Percentiles rank a stretch among this genome's conserved stretches.
These are phyloP conservation scores for Syzygium jambos DNA, from an alignment of 345 rosid genomes.

Conservation along the genomic window DNA sequence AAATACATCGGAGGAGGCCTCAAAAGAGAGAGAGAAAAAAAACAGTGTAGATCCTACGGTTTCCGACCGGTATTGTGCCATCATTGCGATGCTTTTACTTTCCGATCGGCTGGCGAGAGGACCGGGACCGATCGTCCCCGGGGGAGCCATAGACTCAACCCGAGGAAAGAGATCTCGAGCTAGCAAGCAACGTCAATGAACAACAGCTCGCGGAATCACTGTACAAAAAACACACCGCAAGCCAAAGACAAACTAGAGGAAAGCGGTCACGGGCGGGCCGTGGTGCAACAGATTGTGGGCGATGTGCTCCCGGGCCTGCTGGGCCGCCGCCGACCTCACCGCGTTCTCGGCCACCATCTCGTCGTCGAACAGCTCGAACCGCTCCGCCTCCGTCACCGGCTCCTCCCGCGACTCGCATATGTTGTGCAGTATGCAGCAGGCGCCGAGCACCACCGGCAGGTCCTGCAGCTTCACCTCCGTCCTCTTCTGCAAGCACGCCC, in stretches of 20 bases:
- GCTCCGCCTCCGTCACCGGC: conserved; percentile 29
- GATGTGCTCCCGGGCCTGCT: conserved; percentile 54
- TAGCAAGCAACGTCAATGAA: neutral
- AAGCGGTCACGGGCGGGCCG: conserved; percentile 40
- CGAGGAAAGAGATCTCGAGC: no score
- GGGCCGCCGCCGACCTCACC: conserved; percentile 34
- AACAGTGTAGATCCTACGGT: neutral
- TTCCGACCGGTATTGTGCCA: neutral
- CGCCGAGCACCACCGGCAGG: conserved; percentile 73
- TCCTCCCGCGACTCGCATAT: conserved; percentile 75
- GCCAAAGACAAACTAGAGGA: neutral
- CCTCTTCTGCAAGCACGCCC: conserved; percentile 75
- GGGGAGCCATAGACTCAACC: neutral
- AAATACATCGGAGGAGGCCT: neutral
- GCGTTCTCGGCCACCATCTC: conserved; percentile 50
- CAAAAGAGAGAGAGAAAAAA: neutral
- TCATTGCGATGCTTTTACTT: neutral
- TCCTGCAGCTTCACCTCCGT: conserved; percentile 77
- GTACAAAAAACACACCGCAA: neutral
- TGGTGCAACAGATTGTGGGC: conserved; percentile 76
- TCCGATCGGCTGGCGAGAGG: neutral
- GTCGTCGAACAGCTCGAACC: conserved; percentile 53
- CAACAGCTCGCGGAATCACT: neutral
- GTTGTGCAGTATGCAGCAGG: conserved; percentile 78
- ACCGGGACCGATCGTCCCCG: neutral